Percentiles rank a stretch among this genome's conserved stretches.
Evolutionary conservation across 768 basidiomycete genomes (phyloP).

Genomic region (Rhodocollybia butyracea): DNA sequence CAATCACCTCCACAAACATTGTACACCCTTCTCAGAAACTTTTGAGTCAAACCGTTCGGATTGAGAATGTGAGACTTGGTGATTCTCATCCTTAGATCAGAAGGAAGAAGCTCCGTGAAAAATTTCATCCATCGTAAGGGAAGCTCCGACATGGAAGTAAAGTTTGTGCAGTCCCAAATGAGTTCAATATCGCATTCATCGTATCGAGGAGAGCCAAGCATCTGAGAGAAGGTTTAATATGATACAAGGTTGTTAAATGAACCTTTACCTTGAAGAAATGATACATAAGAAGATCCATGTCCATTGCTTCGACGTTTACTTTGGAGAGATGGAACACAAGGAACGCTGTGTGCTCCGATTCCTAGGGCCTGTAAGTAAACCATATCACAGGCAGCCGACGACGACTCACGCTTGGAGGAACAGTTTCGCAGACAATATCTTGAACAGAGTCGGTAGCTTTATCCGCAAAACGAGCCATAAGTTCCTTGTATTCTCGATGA

Average conservation of each 20-base stretch:
- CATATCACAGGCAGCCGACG: background rate
- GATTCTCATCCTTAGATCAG: constrained; percentile 65
- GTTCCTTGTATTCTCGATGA: constrained; percentile 63
- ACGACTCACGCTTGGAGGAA: constrained; percentile 39
- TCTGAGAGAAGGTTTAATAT: constrained; percentile 30
- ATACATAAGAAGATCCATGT: constrained; percentile 75
- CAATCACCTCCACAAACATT: constrained; percentile 49
- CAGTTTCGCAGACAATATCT: constrained; percentile 61
- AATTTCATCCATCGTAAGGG: constrained; percentile 82
- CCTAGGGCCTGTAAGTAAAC: constrained; percentile 18
- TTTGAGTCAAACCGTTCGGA: constrained; percentile 65
- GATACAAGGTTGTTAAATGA: background rate
- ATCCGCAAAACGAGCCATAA: constrained; percentile 63
- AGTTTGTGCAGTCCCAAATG: constrained; percentile 79
- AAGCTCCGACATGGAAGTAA: constrained; percentile 70
- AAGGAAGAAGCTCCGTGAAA: constrained; percentile 70
- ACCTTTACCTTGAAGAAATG: constrained; percentile 72
- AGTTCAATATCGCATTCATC: constrained; percentile 58
- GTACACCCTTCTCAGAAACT: constrained; percentile 73
- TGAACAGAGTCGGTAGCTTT: constrained; percentile 60
- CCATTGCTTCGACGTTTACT: constrained; percentile 76
- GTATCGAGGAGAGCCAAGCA: constrained; percentile 45
- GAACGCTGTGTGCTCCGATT: constrained; percentile 41
- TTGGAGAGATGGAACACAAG: constrained; percentile 67
- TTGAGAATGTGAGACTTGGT: constrained; percentile 64